Evolutionary conservation across 2,329 filamentous ascomycete genomes (phyloP).

Genomic region (Onygenales sp.): DNA sequence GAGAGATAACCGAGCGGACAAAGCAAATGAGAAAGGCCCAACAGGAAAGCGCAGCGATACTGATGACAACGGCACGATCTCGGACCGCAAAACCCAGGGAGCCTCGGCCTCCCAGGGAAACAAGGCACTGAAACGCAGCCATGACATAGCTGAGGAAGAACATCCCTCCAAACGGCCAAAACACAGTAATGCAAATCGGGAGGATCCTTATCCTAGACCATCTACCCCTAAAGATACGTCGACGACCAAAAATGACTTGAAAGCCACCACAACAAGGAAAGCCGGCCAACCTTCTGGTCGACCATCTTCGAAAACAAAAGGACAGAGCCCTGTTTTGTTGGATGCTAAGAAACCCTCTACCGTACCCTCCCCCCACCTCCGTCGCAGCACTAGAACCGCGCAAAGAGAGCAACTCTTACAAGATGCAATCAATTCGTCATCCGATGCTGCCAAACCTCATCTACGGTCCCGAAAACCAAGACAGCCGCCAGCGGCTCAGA

Average conservation of each 20-base stretch:
- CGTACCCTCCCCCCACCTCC: neutral
- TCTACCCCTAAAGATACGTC: neutral
- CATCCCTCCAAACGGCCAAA: neutral
- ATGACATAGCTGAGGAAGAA: neutral
- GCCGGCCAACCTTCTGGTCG: neutral
- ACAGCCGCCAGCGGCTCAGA: too few species aligned
- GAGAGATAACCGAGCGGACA: neutral
- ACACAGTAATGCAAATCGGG: neutral
- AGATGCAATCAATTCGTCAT: too few species aligned
- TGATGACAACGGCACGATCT: neutral
- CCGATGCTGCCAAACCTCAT: too few species aligned
- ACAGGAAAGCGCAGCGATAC: neutral
- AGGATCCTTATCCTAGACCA: neutral
- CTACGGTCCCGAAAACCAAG: too few species aligned
- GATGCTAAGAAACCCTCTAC: neutral
- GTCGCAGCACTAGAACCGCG: neutral
- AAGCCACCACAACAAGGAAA: neutral
- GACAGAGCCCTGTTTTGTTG: neutral
- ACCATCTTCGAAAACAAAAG: neutral
- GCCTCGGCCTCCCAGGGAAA: neutral
- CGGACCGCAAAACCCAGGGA: neutral
- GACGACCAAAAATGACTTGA: neutral
- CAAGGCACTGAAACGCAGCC: neutral
- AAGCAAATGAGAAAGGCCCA: neutral
- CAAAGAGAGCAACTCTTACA: neutral